Percentiles rank a stretch among this genome's conserved stretches.
Evolutionary conservation across 768 basidiomycete species (phyloP).

Genomic region (Mycena metata): DNA sequence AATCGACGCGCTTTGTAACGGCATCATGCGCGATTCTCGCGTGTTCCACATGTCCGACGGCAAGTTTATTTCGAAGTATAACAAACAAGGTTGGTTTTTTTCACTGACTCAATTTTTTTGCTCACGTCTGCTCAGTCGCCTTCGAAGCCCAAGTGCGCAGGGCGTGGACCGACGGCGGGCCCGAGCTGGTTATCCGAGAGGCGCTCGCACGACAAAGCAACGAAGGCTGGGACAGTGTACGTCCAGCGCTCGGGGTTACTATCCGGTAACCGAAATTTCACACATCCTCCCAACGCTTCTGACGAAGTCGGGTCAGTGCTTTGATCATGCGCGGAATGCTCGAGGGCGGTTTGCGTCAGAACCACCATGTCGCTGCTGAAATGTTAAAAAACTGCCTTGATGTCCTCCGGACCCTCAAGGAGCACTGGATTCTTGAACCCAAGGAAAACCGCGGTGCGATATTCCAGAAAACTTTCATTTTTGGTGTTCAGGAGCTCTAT

Average conservation of each 20-base stretch:
- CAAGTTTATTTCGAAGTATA: slow-evolving; percentile 29
- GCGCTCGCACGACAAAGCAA: slow-evolving; percentile 33
- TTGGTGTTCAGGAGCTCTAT: slow-evolving; percentile 32
- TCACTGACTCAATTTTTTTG: background rate
- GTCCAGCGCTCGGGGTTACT: slow-evolving; percentile 33
- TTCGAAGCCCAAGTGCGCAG: slow-evolving; percentile 14
- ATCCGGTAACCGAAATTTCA: no score
- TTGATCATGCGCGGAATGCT: slow-evolving; percentile 39
- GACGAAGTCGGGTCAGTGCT: no score
- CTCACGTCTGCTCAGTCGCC: slow-evolving; percentile 11
- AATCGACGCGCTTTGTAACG: no score
- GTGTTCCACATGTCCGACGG: slow-evolving; percentile 33
- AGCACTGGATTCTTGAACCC: slow-evolving; percentile 28
- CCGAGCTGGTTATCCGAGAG: slow-evolving; percentile 34
- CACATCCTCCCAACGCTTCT: no score
- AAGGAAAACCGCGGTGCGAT: slow-evolving; percentile 23
- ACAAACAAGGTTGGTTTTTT: slow-evolving; percentile 33
- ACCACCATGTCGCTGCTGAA: slow-evolving; percentile 26
- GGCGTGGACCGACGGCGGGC: slow-evolving; percentile 16
- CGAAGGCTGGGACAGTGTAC: slow-evolving; percentile 36
- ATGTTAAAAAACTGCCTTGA: slow-evolving; percentile 24
- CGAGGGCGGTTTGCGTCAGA: background rate
- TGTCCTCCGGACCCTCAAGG: slow-evolving; percentile 29
- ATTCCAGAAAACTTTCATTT: slow-evolving; percentile 36
- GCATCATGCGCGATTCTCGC: slow-evolving; percentile 37